Conservation (phyloP, 2,329 filamentous ascomycete species). For the Ramichloridium luteum region DNA sequence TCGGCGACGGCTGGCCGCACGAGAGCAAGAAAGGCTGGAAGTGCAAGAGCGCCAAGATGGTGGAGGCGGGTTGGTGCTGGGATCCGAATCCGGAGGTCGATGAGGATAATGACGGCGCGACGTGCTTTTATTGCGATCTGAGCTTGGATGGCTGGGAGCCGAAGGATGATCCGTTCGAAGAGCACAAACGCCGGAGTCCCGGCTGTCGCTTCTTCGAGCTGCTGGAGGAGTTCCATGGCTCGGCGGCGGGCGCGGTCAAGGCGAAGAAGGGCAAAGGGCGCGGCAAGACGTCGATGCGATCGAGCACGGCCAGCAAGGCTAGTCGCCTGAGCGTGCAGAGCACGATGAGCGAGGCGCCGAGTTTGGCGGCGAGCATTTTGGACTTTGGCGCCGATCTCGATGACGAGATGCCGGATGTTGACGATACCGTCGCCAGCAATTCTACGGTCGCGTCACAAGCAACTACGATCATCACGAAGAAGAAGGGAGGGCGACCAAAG, state of each 20-base stretch:
- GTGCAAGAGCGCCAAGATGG: constrained; percentile 82
- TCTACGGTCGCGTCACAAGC: constrained; percentile 29
- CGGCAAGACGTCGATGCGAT: constrained; percentile 12
- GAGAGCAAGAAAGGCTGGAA: constrained; percentile 80
- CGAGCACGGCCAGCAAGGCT: constrained; percentile 47
- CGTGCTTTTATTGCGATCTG: constrained; percentile 80
- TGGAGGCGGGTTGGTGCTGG: constrained; percentile 87
- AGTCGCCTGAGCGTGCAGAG: constrained; percentile 49
- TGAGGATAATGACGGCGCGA: constrained; percentile 69
- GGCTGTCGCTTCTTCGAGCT: constrained; percentile 75
- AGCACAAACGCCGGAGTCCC: constrained; percentile 69
- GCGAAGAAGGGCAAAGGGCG: constrained; percentile 23
- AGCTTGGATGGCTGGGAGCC: constrained; percentile 92
- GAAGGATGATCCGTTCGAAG: constrained; percentile 79
- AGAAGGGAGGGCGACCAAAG: constrained; percentile 31
- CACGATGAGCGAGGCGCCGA: constrained; percentile 16
- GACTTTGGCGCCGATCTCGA: constrained; percentile 10
- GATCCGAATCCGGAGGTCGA: constrained; percentile 64
- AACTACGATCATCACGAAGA: constrained; percentile 20
- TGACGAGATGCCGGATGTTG: constrained; percentile 30
- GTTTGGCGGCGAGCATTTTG: constrained; percentile 11
- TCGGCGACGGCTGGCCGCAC: constrained; percentile 64
- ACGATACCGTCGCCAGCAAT: constrained; percentile 43
- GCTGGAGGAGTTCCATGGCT: constrained; percentile 32
- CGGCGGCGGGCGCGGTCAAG: constrained; percentile 10